Evolutionary conservation across 192 early-diverging fungal species (phyloP).

Genomic region (Umbelopsis sp.): DNA sequence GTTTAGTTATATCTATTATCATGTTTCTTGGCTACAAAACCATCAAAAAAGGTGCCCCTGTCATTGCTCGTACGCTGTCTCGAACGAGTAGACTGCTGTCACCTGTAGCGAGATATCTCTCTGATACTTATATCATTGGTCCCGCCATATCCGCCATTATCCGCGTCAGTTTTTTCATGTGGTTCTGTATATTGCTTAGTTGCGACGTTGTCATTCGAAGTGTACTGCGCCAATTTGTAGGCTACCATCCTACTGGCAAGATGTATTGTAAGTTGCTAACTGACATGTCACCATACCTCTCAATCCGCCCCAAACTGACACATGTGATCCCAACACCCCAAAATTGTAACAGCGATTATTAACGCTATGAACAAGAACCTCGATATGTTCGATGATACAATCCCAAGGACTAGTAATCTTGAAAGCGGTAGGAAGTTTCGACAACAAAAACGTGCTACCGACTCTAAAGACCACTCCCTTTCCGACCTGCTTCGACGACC

Average conservation of each 20-base stretch:
- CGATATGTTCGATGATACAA: conserved; percentile 18
- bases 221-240: conserved; percentile 25
- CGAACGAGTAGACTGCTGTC: conserved; percentile 11
- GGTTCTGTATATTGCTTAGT: conserved; percentile 26
- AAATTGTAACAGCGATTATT: conserved; percentile 30
- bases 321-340: not conserved
- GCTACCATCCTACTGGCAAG: conserved; percentile 26
- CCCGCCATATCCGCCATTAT: conserved; percentile 21
- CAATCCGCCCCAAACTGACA: not conserved
- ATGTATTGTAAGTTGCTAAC: conserved; percentile 21
- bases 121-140: conserved; percentile 22
- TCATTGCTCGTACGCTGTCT: conserved; percentile 18
- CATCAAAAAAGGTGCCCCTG: conserved; percentile 22
- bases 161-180: conserved; percentile 31
- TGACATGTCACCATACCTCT: not conserved
- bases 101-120: conserved; percentile 23
- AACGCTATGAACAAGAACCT: conserved; percentile 35
- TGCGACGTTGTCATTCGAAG: conserved; percentile 27
- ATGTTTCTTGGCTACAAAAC: conserved; percentile 30
- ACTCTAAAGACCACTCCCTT: not conserved
- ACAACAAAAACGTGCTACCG: conserved; percentile 19
- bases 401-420: conserved; percentile 14
- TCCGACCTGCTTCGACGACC: conserved; percentile 31
- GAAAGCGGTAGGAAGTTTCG: conserved; percentile 26
- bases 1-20: conserved; percentile 15